phyloP scores from a whole-genome alignment of 768 basidiomycete genomes.

The Tricholoma sp. region DNA sequence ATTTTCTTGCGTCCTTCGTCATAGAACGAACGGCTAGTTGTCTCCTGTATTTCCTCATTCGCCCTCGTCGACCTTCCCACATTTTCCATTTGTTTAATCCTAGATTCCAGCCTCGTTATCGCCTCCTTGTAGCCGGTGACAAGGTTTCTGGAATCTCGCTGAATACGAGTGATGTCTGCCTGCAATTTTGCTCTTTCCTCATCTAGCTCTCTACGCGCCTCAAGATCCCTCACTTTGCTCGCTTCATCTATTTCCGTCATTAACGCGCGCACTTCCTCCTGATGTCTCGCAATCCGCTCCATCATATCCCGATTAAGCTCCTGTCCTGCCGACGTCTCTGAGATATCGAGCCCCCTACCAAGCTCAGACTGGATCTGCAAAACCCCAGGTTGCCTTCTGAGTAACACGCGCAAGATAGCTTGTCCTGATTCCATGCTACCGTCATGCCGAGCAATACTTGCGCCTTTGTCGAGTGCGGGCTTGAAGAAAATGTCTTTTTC shows the following conservation, averaged over 20 bases:
- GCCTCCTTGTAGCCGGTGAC: conserved; percentile 33
- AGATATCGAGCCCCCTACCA: conserved; percentile 40
- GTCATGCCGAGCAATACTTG: conserved; percentile 36
- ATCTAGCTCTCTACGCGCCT: conserved; percentile 39
- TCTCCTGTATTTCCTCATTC: conserved; percentile 3
- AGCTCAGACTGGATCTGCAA: conserved; percentile 54
- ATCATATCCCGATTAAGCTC: conserved; percentile 47
- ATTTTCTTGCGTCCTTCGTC: conserved; percentile 2
- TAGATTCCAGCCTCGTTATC: conserved; percentile 23
- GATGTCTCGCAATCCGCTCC: conserved; percentile 40
- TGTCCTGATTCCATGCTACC: conserved; percentile 37
- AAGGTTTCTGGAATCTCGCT: conserved; percentile 34
- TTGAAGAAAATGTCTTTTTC: conserved; percentile 44
- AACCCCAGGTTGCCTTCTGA: conserved; percentile 33
- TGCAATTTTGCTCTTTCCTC: conserved; percentile 38
- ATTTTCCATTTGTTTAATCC: conserved; percentile 21
- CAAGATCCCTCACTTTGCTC: conserved; percentile 40
- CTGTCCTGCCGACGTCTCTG: conserved; percentile 48
- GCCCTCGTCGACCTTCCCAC: conserved; percentile 11
- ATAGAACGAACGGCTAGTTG: neutral
- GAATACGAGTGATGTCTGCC: conserved; percentile 38
- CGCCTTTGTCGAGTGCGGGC: conserved; percentile 44
- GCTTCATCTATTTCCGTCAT: conserved; percentile 43
- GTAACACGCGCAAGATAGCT: conserved; percentile 35
- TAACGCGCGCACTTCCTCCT: conserved; percentile 43